Conservation (phyloP, 2,329 filamentous ascomycete genomes). For the Ceratocystis destructans region DNA sequence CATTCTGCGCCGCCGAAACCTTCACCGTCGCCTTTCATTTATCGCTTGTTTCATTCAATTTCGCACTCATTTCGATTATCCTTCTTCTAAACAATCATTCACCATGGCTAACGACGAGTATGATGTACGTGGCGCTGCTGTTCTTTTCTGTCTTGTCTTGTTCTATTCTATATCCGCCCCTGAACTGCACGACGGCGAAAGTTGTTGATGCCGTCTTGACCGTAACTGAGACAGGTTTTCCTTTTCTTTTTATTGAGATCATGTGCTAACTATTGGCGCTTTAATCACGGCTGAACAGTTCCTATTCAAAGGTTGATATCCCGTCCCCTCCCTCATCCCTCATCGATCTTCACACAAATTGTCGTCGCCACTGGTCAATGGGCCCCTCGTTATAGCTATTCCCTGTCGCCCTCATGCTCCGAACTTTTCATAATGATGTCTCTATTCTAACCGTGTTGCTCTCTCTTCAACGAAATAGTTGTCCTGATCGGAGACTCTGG, state of each 20-base stretch:
- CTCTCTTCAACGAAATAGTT: constrained; percentile 40
- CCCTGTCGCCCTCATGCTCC: constrained; percentile 15
- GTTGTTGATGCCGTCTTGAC: not conserved
- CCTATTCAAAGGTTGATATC: constrained; percentile 79
- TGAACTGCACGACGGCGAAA: not conserved
- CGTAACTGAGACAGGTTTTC: not conserved
- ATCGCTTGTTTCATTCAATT: constrained; percentile 9
- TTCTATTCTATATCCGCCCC: constrained; percentile 25
- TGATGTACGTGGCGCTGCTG: constrained; percentile 50
- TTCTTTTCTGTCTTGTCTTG: constrained; percentile 22
- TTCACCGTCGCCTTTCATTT: constrained; percentile 16
- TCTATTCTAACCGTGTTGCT: constrained; percentile 24
- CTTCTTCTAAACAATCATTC: constrained; percentile 24
- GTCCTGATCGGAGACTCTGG: constrained; percentile 98
- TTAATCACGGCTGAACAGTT: constrained; percentile 45
- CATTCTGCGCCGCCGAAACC: not conserved
- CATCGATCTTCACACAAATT: constrained; percentile 14
- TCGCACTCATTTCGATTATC: constrained; percentile 8
- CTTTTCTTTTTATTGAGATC: constrained; percentile 19
- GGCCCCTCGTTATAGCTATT: constrained; percentile 18
- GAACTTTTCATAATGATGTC: constrained; percentile 7
- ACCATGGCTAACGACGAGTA: constrained; percentile 99
- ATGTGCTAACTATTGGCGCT: not conserved
- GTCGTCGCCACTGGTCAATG: not conserved
- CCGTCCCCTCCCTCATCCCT: constrained; percentile 22